Base-by-base conservation (phyloP, 805 yeast species). In the Saturnispora serradocipensis region DNA sequence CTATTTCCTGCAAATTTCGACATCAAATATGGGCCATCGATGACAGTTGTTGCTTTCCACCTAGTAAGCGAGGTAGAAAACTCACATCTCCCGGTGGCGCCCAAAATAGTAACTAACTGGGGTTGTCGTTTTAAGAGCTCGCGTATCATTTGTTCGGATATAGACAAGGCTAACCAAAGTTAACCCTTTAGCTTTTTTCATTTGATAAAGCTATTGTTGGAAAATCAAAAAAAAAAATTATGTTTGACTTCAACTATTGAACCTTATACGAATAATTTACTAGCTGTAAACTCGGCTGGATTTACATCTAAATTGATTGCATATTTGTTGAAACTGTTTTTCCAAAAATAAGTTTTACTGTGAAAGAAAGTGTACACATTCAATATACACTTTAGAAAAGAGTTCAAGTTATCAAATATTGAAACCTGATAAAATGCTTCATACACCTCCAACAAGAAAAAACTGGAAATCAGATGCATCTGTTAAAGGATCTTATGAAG, bases 381-480 rank as follows among this genome's bases (percentile, higher is more conserved):
- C 18, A 38, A 20, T 8, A 36, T 6, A 16, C 7, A 4, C 20
- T n/a, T 36, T n/a, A 15, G 15, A 6, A 4, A 16, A n/a, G 15
- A n/a, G 7, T 15, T 36, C 15, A 15, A 36, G 18, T 9, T 36
- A 36, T 36, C 20, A 16, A 36, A n/a, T 9, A 38, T 11, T 18
- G 22, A 18, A 18, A 16, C 20, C 24, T 9, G 44, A 40, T 40
- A 48, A 22, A 18, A 62, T 66, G 70, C 62, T 66, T 51, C 69
- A 66, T 50, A 66, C 70, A 5, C 70, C 70, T 5, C 68, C 69
- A 7, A 64, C 65, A 2, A 66, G 63, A 43, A 57, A 61, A 18
- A 54, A 59, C 5, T 66, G 70, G 70, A 54, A 58, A 30, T 20
- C 62, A 2, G 56, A 56, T 2, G 52, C 64, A 2, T 55, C 69